These are phyloP conservation scores for Colletotrichum karsti DNA, from an alignment of 2,329 filamentous ascomycete genomes.

Conservation along the genomic window DNA sequence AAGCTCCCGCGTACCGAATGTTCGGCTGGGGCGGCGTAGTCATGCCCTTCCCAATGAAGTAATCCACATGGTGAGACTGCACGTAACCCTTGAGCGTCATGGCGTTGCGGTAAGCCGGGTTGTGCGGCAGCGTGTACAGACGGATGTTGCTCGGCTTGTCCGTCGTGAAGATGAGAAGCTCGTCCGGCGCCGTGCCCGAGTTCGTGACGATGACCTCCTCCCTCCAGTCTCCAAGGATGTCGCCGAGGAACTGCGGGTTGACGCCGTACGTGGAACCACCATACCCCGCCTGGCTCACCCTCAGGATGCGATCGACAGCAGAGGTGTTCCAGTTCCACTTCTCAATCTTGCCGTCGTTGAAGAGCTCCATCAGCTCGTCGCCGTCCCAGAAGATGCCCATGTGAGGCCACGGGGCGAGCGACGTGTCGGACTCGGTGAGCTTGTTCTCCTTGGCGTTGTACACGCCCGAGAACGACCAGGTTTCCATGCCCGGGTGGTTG, in stretches of 20 bases:
- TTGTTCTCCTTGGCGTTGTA: constrained; percentile 30
- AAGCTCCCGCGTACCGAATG: constrained; percentile 8
- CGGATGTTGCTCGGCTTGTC: constrained; percentile 30
- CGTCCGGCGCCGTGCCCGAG: constrained; percentile 19
- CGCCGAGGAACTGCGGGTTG: constrained; percentile 31
- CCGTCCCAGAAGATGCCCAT: constrained; percentile 28
- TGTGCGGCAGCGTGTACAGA: constrained; percentile 34
- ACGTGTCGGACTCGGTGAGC: not conserved
- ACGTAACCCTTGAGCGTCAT: constrained; percentile 35
- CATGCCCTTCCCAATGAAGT: constrained; percentile 32
- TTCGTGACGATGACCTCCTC: constrained; percentile 33
- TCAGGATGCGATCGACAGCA: not conserved
- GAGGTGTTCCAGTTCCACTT: constrained; percentile 29
- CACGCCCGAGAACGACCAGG: constrained; percentile 32
- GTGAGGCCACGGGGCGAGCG: constrained; percentile 15
- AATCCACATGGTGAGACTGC: constrained; percentile 34
- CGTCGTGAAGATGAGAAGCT: constrained; percentile 34
- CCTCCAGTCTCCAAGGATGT: constrained; percentile 34
- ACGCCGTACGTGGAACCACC: not conserved
- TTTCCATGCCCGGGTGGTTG: constrained; percentile 30
- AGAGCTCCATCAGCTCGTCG: constrained; percentile 32
- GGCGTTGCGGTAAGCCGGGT: constrained; percentile 35
- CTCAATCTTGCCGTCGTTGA: constrained; percentile 34
- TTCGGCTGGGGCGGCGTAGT: constrained; percentile 23
- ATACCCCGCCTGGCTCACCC: constrained; percentile 7